These are phyloP conservation scores for Xerocomus minutiporus DNA, from an alignment of 1,284 basidiomycete species.

Conservation along the genomic window DNA sequence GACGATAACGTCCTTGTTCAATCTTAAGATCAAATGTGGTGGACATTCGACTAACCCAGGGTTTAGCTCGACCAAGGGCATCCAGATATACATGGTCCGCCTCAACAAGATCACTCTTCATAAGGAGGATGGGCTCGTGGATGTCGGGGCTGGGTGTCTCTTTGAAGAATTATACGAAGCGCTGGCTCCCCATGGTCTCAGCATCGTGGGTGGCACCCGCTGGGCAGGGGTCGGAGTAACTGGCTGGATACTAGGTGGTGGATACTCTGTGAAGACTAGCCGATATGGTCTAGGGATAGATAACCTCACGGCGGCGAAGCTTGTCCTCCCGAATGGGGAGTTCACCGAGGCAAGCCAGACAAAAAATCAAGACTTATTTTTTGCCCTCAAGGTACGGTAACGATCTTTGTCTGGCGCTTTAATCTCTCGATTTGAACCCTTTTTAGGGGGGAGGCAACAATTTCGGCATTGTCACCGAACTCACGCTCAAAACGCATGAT, in stretches of 20 bases:
- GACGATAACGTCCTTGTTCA: background rate
- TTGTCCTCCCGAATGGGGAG: constrained; percentile 43
- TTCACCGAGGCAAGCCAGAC: constrained; percentile 16
- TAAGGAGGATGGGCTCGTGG: constrained; percentile 28
- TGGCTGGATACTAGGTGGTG: constrained; percentile 47
- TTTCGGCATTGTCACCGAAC: constrained; percentile 28
- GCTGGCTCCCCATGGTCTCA: constrained; percentile 36
- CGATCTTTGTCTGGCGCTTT: background rate
- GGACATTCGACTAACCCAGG: constrained; percentile 46
- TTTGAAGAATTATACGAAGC: constrained; percentile 49
- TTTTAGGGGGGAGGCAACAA: constrained; percentile 30
- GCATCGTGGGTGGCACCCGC: constrained; percentile 43
- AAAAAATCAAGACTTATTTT: constrained; percentile 36
- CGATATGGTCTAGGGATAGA: constrained; percentile 43
- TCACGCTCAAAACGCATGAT: constrained; percentile 17
- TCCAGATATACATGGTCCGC: constrained; percentile 47
- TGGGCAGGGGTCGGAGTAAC: constrained; percentile 40
- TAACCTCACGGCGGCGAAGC: constrained; percentile 35
- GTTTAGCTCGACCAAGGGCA: constrained; percentile 45
- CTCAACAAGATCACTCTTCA: constrained; percentile 36
- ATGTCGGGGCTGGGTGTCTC: constrained; percentile 44
- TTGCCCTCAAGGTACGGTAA: constrained; percentile 34
- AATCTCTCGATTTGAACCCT: background rate
- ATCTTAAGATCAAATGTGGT: constrained; percentile 43
- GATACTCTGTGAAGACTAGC: constrained; percentile 42